Evolutionary conservation across 2,329 filamentous ascomycete genomes (phyloP), one percentile per base, ranked within the genome.

Genomic region (Lasiodiplodia hormozganensis): DNA sequence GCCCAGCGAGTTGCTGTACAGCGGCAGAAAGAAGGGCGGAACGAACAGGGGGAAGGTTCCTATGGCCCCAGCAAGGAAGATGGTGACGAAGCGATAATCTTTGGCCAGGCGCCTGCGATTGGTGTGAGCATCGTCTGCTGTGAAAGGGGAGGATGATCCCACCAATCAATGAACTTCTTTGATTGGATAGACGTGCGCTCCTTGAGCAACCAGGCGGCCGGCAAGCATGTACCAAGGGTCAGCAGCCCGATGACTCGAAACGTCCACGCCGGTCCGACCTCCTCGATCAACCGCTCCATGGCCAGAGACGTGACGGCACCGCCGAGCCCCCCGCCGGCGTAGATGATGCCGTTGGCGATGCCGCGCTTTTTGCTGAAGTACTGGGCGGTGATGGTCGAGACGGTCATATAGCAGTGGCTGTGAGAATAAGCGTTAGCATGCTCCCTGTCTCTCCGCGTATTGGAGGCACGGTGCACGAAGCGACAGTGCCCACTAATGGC

Each of bases 11-110:
- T 81, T 77, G 34, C 82, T 82, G 71, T 88, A 88, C 0, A 89
- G 78, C 0, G 87, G 87, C 0, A 89, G 76, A 73, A 89, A 89
- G 77, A 88, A 90, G 0, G 87, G 86, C 0, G 87, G 86, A 0
- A 89, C 87, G 68, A 88, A 84, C 18, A 89, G 82, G 0, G 87
- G 85, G 70, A 90, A 90, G 1, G 86, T 88, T 1, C 82, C 87
- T 11, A 89, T 81, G 0, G 82, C 85, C 0, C 86, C 85, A 4
- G 83, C 83, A 4, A 85, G 72, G 72, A 89, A 89, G 31, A 90
- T 75, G 2, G 85, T 75, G 6, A 80, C 71, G 74, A 89, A 89
- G 11, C 80, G 82, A 25, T 82, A 68, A 67, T 87, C 82, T 36
- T 82, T 82, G 74, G 89, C 87, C 2, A 89, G 77, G 36, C 77